phyloP scores from a whole-genome alignment of 805 yeast species.

The Diddensiella santjacobensis region DNA sequence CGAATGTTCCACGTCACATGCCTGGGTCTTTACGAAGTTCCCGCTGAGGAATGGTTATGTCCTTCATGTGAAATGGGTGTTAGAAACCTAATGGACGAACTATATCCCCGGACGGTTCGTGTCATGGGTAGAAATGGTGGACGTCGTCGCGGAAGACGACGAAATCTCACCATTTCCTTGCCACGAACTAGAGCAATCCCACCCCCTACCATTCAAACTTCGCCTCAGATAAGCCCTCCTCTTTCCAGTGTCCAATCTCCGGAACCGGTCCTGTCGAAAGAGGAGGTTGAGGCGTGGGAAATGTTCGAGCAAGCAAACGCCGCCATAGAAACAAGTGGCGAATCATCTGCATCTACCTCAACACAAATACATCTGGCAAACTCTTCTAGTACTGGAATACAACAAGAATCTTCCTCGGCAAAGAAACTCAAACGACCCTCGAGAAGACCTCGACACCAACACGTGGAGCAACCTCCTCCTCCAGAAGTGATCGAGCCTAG shows the following conservation, averaged over 20 bases:
- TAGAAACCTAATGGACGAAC: not conserved
- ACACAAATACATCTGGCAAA: not conserved
- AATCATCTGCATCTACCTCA: not conserved
- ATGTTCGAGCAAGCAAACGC: constrained; percentile 28
- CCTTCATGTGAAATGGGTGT: constrained; percentile 28
- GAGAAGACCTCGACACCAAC: constrained; percentile 8
- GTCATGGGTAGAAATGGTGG: not conserved
- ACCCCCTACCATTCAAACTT: not conserved
- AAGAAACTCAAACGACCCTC: constrained; percentile 28
- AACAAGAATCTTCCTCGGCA: constrained; percentile 1
- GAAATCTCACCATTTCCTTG: not conserved
- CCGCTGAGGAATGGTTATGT: constrained; percentile 31
- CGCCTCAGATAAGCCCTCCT: constrained; percentile 1
- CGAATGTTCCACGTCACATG: constrained; percentile 32
- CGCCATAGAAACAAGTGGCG: not conserved
- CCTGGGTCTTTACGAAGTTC: constrained; percentile 30
- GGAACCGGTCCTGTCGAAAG: constrained; percentile 20
- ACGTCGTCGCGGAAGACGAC: not conserved
- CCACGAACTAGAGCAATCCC: not conserved
- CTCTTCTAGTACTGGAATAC: not conserved
- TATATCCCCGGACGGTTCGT: not conserved
- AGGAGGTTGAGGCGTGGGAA: constrained; percentile 31
- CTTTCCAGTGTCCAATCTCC: constrained; percentile 5
- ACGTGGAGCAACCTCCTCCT: no score
- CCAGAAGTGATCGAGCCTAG: no score